phyloP scores from a whole-genome alignment of 306 rosid genomes.

The Astragalus glycyphyllos region DNA sequence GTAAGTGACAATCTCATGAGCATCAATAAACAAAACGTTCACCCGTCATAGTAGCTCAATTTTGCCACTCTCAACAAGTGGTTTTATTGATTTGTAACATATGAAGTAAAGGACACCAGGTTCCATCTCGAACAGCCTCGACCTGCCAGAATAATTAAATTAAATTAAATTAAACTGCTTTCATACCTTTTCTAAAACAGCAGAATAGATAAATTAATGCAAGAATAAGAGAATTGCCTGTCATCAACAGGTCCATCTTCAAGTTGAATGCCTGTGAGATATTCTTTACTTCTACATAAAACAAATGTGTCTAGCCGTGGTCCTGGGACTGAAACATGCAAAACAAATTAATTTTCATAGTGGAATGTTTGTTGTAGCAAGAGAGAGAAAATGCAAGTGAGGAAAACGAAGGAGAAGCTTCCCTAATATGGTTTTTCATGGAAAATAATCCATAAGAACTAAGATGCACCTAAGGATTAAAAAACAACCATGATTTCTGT shows the following conservation, averaged over 20 bases:
- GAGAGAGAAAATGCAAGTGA: not conserved
- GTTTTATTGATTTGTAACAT: constrained; percentile 85
- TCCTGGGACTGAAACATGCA: constrained; percentile 68
- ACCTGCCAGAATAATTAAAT: constrained; percentile 46
- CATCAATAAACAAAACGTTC: constrained; percentile 7
- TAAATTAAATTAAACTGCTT: constrained; percentile 1
- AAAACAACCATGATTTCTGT: not conserved
- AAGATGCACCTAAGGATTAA: constrained; percentile 11
- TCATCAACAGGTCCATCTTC: constrained; percentile 76
- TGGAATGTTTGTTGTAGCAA: not conserved
- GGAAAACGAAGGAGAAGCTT: constrained; percentile 6
- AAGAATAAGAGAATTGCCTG: constrained; percentile 58
- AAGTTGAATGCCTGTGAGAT: constrained; percentile 86
- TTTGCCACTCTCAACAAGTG: constrained; percentile 79
- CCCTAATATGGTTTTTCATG: constrained; percentile 5
- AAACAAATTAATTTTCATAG: constrained; percentile 10
- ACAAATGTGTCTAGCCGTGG: constrained; percentile 79
- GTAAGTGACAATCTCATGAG: constrained; percentile 24
- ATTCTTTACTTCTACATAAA: constrained; percentile 84
- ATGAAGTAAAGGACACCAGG: constrained; percentile 66
- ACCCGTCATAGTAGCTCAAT: constrained; percentile 59
- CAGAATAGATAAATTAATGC: constrained; percentile 1
- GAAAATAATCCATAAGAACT: constrained; percentile 23
- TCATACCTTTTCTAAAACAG: not conserved
- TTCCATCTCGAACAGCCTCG: constrained; percentile 61